phyloP scores from a whole-genome alignment of 164 flowering plant species.

The Tinospora cordifolia region DNA sequence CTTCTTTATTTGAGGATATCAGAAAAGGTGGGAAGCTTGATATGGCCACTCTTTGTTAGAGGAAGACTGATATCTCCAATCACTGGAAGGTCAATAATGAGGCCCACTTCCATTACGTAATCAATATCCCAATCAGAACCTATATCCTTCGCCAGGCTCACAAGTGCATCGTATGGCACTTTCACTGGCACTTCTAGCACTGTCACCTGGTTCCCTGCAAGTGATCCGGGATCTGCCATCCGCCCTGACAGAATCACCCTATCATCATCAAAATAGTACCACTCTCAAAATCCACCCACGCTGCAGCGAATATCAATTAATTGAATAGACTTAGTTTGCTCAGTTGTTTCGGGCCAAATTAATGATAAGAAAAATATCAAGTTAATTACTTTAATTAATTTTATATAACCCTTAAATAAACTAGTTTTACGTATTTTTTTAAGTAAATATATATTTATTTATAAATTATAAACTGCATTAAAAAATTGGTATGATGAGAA shows the following conservation, averaged over 20 bases:
- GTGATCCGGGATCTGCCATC: constrained; percentile 61
- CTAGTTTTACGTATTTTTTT: no score
- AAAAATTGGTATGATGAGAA: no score
- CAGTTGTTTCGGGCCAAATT: no score
- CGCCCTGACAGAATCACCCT: constrained; percentile 50
- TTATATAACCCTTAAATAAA: no score
- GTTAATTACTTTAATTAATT: no score
- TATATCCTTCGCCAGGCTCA: constrained; percentile 50
- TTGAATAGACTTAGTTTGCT: no score
- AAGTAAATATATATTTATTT: no score
- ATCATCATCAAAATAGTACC: not conserved
- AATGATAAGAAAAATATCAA: no score
- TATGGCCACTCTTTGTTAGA: constrained; percentile 45
- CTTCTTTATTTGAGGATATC: constrained; percentile 18
- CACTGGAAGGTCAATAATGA: constrained; percentile 49
- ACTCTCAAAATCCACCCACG: not conserved
- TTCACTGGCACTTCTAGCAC: constrained; percentile 38
- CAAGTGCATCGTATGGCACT: constrained; percentile 38
- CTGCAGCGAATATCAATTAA: no score
- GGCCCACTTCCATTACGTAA: constrained; percentile 36
- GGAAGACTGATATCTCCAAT: constrained; percentile 57
- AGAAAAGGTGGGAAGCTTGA: constrained; percentile 55
- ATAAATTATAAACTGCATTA: no score
- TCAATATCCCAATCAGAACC: constrained; percentile 65
- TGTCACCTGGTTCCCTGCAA: constrained; percentile 37